Evolutionary conservation across 2,329 filamentous ascomycete genomes (phyloP).

Genomic region (Cercospora zeae-maydis): DNA sequence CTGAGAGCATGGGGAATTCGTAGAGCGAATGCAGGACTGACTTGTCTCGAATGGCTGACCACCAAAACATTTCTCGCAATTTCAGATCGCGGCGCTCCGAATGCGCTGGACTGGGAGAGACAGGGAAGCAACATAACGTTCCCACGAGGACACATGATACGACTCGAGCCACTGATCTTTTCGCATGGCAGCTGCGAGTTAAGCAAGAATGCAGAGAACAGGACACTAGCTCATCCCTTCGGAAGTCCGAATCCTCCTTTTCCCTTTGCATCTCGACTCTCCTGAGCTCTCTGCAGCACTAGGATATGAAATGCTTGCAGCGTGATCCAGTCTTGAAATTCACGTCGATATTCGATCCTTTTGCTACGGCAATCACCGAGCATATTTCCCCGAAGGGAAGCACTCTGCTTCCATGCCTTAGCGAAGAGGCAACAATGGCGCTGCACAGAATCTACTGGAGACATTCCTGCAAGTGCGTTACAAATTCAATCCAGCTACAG

Average conservation of each 20-base stretch:
- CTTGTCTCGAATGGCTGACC: background rate
- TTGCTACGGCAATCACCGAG: too few relatives aligned
- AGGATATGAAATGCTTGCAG: too few relatives aligned
- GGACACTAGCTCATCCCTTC: too few relatives aligned
- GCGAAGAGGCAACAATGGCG: too few relatives aligned
- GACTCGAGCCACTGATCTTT: background rate
- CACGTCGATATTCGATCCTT: too few relatives aligned
- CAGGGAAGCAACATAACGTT: too few relatives aligned
- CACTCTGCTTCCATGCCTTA: too few relatives aligned
- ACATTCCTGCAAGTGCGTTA: background rate
- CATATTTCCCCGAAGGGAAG: too few relatives aligned
- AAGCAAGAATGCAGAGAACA: background rate
- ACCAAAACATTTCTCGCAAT: background rate
- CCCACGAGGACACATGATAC: background rate
- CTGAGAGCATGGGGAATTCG: background rate
- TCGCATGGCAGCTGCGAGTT: background rate
- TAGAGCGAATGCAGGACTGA: background rate
- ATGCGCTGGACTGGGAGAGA: background rate
- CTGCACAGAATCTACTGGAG: background rate
- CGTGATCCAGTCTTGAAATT: too few relatives aligned
- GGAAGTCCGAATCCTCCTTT: too few relatives aligned
- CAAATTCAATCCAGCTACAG: slow-evolving; percentile 35
- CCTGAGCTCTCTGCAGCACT: too few relatives aligned
- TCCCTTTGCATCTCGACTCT: too few relatives aligned
- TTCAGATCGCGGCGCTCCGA: background rate